A percentile compares a stretch with the other conserved stretches of the same genome.
Evolutionary conservation across 805 yeast species (phyloP).

Genomic region (Kazachstania kunashirensis): DNA sequence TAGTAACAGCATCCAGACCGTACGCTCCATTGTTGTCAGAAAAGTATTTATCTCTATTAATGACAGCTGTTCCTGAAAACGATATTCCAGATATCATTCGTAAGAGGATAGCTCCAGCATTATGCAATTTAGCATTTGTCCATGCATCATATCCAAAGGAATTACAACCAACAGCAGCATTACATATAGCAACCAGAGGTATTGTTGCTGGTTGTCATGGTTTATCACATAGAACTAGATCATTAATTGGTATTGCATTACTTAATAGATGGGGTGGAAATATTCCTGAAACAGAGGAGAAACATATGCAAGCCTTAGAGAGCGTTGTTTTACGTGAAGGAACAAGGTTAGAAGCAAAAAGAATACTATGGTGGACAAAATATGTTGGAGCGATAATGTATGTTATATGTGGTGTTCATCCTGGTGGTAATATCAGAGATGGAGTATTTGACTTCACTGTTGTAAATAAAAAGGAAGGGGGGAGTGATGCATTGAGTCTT

Average conservation of each 20-base stretch:
- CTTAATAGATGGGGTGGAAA: constrained; percentile 82
- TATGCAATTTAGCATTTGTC: constrained; percentile 65
- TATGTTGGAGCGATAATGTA: constrained; percentile 66
- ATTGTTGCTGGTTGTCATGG: constrained; percentile 71
- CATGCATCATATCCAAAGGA: constrained; percentile 73
- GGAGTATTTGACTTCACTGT: constrained; percentile 41
- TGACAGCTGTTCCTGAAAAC: constrained; percentile 47
- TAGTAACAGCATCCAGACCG: constrained; percentile 58
- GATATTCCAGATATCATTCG: constrained; percentile 50
- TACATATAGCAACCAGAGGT: constrained; percentile 65
- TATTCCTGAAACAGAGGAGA: constrained; percentile 46
- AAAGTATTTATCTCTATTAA: constrained; percentile 44
- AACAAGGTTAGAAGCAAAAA: constrained; percentile 34
- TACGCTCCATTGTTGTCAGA: constrained; percentile 59
- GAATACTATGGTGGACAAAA: constrained; percentile 61
- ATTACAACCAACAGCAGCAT: constrained; percentile 62
- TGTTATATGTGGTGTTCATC: constrained; percentile 71
- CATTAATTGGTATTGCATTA: constrained; percentile 60
- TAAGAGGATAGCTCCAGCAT: constrained; percentile 55
- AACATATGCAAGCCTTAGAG: constrained; percentile 38
- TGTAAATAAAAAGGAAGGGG: constrained; percentile 24
- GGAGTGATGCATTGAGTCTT: not conserved
- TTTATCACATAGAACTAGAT: constrained; percentile 59
- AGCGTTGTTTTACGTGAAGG: constrained; percentile 40
- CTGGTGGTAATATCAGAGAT: constrained; percentile 67